Percentiles rank a stretch among this genome's conserved stretches.
phyloP scores from a whole-genome alignment of 2,329 filamentous ascomycete genomes.

The Cercospora citrullina region DNA sequence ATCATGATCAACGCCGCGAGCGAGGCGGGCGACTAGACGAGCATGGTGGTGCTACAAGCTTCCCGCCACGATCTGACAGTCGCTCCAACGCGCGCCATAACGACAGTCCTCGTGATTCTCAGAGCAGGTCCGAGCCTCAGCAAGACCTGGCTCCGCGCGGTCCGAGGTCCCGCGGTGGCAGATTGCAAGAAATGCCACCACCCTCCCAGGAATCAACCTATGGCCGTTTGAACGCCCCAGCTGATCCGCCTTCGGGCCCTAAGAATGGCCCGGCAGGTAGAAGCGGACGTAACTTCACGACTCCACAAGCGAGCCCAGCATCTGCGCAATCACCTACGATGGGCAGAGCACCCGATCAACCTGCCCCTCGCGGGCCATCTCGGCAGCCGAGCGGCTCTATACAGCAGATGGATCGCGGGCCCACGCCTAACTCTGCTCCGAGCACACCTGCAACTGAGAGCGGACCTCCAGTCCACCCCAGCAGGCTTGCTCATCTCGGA shows the following conservation, averaged over 20 bases:
- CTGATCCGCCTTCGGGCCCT: conserved; percentile 58
- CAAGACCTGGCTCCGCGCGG: conserved; percentile 53
- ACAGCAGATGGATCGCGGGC: conserved; percentile 26
- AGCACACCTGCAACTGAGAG: conserved; percentile 32
- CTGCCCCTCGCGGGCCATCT: conserved; percentile 22
- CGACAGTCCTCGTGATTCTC: conserved; percentile 29
- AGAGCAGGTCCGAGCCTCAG: conserved; percentile 29
- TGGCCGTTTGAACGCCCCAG: conserved; percentile 50
- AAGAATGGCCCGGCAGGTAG: conserved; percentile 44
- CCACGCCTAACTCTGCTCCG: conserved; percentile 30
- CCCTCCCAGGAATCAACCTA: conserved; percentile 50
- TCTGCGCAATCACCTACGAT: conserved; percentile 31
- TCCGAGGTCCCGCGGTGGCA: conserved; percentile 51
- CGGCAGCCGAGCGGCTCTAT: conserved; percentile 23
- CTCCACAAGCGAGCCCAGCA: conserved; percentile 34
- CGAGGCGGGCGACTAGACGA: conserved; percentile 29
- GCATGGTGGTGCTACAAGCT: conserved; percentile 31
- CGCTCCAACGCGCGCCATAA: conserved; percentile 39
- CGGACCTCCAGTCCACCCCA: conserved; percentile 35
- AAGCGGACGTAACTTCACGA: conserved; percentile 44
- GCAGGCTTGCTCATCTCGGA: conserved; percentile 30
- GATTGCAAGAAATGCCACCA: conserved; percentile 45
- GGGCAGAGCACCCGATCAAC: conserved; percentile 28
- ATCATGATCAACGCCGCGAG: conserved; percentile 30
- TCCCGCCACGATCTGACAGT: conserved; percentile 31